Percentiles rank a stretch among this genome's conserved stretches.
phyloP scores from a whole-genome alignment of 2,329 filamentous ascomycete genomes.

The Ophiostoma sp. region DNA sequence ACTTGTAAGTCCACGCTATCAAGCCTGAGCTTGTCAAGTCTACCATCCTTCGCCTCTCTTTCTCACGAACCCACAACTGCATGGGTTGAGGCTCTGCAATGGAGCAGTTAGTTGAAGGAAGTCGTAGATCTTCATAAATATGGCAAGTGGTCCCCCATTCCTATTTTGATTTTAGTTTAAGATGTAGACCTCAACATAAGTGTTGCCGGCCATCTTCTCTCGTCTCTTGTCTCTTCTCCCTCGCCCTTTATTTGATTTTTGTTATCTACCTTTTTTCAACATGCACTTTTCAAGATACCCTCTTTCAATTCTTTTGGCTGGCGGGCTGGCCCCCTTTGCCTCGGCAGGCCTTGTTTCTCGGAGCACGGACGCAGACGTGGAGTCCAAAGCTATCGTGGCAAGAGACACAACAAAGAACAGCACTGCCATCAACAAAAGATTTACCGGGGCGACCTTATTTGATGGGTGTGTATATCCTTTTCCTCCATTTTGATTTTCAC shows the following conservation, averaged over 20 bases:
- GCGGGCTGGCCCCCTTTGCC: background rate
- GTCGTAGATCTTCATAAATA: background rate
- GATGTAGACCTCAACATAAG: background rate
- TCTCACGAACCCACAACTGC: too few species aligned
- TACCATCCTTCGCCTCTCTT: too few species aligned
- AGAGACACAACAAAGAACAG: constrained; percentile 20
- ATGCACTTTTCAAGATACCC: background rate
- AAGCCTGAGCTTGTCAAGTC: too few species aligned
- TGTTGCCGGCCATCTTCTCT: background rate
- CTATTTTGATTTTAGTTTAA: background rate
- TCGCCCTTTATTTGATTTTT: background rate
- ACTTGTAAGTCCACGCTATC: too few species aligned
- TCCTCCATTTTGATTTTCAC: background rate
- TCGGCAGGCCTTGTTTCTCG: background rate
- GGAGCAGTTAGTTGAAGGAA: background rate
- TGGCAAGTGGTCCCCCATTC: background rate
- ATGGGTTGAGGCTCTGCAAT: background rate
- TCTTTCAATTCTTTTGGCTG: background rate
- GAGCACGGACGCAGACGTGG: background rate
- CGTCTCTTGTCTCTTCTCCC: background rate
- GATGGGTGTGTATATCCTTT: constrained; percentile 17
- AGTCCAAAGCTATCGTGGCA: background rate
- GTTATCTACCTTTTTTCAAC: background rate
- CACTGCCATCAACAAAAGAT: constrained; percentile 27
- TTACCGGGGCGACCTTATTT: constrained; percentile 19